Evolutionary conservation across 129 eudicot genomes (phyloP), one percentile per base, ranked within the genome.

Genomic region (Flaveria robusta): DNA sequence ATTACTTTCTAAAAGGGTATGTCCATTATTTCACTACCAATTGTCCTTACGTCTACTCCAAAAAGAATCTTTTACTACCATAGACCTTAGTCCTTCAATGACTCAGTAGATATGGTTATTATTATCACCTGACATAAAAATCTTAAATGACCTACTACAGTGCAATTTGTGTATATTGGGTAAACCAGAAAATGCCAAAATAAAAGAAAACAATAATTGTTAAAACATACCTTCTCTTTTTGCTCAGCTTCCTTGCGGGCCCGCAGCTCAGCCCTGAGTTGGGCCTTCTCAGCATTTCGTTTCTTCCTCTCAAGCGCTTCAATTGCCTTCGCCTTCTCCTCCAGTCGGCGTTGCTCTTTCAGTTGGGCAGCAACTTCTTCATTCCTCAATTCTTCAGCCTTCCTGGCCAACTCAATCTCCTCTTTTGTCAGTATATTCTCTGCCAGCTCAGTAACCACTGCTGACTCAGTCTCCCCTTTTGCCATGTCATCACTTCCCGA

Each of bases 301-400:
- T 76, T 89, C 66, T 94, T 94, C 87, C 97, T 85, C 74, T 94
- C 97, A 2, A 86, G 77, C 43, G 99, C 99, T 79, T 94, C 99
- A n/a, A 65, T 58, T 18, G 97, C 96, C 84, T 94, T 94, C 1
- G 85, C 92, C 66, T 83, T 85, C 82, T 84, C 99, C 88, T 91
- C 96, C 54, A 82, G 46, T 34, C 96, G 90, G 0, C 81, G 86
- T 73, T 89, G 85, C 76, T 91, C 98, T 84, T 86, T 94, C 86
- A 88, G 74, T 79, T 81, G 82, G 11, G 83, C 96, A 31, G 74
- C 96, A 50, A 51, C 68, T 69, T 88, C 96, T 77, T 77, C 77
- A 55, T 76, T 81, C 65, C 77, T 77, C 74, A 81, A 13, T 75
- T 85, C 85, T 58, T 92, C 95, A 10, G 78, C 91, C 75, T 85